Base-by-base conservation (phyloP, 257 asterid genomes). In the Solanum paucissectum region DNA sequence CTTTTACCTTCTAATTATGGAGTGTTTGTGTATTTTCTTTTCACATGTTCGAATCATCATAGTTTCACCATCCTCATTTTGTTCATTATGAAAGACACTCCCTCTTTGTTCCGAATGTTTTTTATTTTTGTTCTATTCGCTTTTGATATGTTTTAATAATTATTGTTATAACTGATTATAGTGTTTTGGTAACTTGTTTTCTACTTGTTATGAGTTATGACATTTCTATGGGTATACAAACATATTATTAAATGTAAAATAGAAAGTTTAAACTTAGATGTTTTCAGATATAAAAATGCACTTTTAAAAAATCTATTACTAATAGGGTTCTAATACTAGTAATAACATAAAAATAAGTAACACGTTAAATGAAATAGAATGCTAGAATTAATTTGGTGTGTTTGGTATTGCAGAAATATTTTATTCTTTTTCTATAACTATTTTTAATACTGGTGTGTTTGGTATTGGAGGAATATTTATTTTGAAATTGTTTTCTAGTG, bases 121-220 rank as follows among this genome's bases (percentile, higher is more conserved):
- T 62, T 62, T 8, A 4, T 23, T 62, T 23, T 5, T 62, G 0
- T 21, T 21, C 1, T 2, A 0, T 9, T 62, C 7, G 4, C 13
- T 21, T 7, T 8, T 60, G 11, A 8, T 8, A 64, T n/a, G 16
- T 5, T n/a, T 64, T 27, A 58, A 20, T 60, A 68, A 29, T 12
- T 33, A 5, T 33, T 72, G 25, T 8, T 72, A 3, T 72, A 16
- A 33, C 7, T 33, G 3, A 20, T 7, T 49, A 13, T 29, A 69
- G 11, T 7, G 42, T n/a, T 72, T 1, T 16, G 0, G 5, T 72
- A 18, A 33, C 7, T 72, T 18, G 13, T 33, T 16, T 29, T 71
- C 77, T 32, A 13, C 11, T 32, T 32, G n/a, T 71, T 32, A n/a
- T 71, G 13, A 32, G 23, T 69, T 29, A 23, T 69, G 40, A 3